Percentiles rank a stretch among this genome's conserved stretches.
Evolutionary conservation across 1,284 basidiomycete species (phyloP).

Genomic region (Cystobasidium sp.): DNA sequence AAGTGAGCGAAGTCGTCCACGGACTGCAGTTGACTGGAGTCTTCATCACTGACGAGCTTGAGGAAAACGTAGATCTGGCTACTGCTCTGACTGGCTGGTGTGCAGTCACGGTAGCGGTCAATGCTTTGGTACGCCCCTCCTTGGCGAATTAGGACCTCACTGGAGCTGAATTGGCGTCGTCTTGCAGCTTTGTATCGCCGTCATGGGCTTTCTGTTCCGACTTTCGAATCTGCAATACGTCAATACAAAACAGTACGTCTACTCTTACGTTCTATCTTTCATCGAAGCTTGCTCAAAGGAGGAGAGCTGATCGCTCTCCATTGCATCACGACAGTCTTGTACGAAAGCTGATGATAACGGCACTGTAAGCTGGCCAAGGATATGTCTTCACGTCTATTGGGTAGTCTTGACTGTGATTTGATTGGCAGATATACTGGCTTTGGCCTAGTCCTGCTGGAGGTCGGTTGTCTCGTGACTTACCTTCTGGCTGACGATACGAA

Average conservation of each 20-base stretch:
- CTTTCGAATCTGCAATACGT: neutral
- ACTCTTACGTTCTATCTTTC: neutral
- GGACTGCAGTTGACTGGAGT: neutral
- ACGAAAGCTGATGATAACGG: neutral
- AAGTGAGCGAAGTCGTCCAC: neutral
- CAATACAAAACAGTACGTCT: slow-evolving; percentile 7
- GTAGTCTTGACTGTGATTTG: neutral
- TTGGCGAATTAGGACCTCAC: neutral
- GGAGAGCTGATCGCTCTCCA: neutral
- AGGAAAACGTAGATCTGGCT: slow-evolving; percentile 2
- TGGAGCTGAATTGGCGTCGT: neutral
- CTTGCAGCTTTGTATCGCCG: slow-evolving; percentile 4
- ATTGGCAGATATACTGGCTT: slow-evolving; percentile 1
- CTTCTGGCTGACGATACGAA: slow-evolving; percentile 3
- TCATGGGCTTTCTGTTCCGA: neutral
- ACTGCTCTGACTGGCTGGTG: slow-evolving; percentile 4
- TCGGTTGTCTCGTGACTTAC: slow-evolving; percentile 15
- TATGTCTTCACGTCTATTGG: neutral
- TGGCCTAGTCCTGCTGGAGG: slow-evolving; percentile 6
- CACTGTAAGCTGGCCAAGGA: neutral
- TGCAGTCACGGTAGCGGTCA: slow-evolving; percentile 6
- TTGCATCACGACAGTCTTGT: neutral
- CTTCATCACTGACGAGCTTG: neutral
- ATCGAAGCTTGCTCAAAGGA: neutral
- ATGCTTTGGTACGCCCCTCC: neutral